Evolutionary conservation across 75 land plant genomes (phyloP).

Genomic region (Sequoia sempervirens): DNA sequence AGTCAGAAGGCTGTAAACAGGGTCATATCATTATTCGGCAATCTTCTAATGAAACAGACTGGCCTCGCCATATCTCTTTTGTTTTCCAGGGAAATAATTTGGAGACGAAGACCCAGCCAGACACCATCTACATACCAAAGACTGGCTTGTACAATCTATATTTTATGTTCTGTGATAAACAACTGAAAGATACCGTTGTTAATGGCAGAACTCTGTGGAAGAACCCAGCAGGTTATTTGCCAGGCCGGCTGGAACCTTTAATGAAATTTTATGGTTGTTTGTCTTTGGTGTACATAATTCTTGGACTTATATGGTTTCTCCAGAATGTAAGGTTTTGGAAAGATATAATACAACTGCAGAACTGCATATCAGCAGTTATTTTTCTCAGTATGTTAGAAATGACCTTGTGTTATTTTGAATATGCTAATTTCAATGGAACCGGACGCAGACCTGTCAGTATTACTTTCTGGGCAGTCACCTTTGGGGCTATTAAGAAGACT

Average conservation of each 20-base stretch:
- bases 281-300: conserved; percentile 66
- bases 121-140: conserved; percentile 45
- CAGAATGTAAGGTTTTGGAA: conserved; percentile 75
- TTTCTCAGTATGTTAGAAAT: conserved; percentile 73
- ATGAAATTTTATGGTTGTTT: conserved; percentile 72
- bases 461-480: conserved; percentile 73
- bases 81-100: conserved; percentile 34
- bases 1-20: conserved; percentile 46
- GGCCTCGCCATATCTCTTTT: conserved; percentile 43
- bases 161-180: conserved; percentile 71
- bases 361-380: conserved; percentile 74
- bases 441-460: conserved; percentile 65
- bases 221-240: conserved; percentile 73
- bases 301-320: conserved; percentile 68
- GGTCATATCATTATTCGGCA: conserved; percentile 56
- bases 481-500: conserved; percentile 61
- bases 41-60: conserved; percentile 37
- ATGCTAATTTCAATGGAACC: conserved; percentile 69
- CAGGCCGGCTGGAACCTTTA: conserved; percentile 75
- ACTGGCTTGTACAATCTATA: conserved; percentile 86
- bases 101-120: conserved; percentile 26
- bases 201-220: conserved; percentile 72
- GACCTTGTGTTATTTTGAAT: conserved; percentile 84
- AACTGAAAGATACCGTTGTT: conserved; percentile 41
- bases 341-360: conserved; percentile 72